Evolutionary conservation across 169 alveolate species (phyloP), one percentile per base, ranked within the genome.

Genomic region (Perkinsus marinus): DNA sequence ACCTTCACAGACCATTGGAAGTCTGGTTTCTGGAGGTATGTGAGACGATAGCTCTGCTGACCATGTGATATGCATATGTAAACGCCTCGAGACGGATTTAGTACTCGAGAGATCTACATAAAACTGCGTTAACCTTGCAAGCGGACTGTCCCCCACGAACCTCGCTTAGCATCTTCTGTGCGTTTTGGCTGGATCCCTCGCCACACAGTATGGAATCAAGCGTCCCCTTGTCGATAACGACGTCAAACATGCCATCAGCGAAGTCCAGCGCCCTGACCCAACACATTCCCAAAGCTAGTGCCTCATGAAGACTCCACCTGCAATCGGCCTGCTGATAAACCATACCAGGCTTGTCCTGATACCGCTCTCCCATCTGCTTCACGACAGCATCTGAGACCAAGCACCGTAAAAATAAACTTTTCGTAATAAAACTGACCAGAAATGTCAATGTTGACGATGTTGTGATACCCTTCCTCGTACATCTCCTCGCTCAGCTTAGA

Each of bases 401-500:
- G 3, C n/a, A n/a, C n/a, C n/a, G n/a, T n/a, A n/a, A n/a, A n/a
- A n/a, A n/a, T n/a, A n/a, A n/a, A n/a, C n/a, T n/a, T n/a, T n/a
- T n/a, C n/a, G 10, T 3, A 10, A 3, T 41, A 6, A 10, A 41
- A 10, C 46, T 41, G 19, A 41, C 46, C 10, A 6, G 46, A 41
- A 6, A 41, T 41, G 10, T 97, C 99, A 69, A 97, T 95, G 92
- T 96, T 96, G 43, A 96, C 94, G 89, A 96, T 93, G 57, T 95
- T 94, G 89, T 93, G 92, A 93, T 93, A 97, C 9, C 99, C 99
- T 39, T 97, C 98, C 92, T 96, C 98, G 92, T 95, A 96, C 95
- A 97, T 93, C 90, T 97, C 98, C 92, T 97, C 99, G 91, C 97
- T 94, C 93, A 97, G 93, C 92, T 98, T 94, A n/a, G 98, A 97